Conservation (phyloP, 805 yeast species). For the Candida koratica region DNA sequence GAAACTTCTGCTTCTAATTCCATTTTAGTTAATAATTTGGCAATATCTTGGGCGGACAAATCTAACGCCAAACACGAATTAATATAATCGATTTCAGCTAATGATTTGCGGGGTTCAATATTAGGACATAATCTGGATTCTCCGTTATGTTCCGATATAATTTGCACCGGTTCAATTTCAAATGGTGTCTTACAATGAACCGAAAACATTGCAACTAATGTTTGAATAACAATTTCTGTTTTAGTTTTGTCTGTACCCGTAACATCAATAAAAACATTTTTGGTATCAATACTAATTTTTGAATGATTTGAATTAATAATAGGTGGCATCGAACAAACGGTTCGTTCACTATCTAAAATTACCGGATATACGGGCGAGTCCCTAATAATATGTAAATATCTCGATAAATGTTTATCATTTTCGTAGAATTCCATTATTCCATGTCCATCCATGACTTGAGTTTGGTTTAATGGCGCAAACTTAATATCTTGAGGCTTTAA, state of each 20-base stretch:
- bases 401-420: constrained; percentile 84
- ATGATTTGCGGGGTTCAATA: constrained; percentile 59
- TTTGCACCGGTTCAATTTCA: constrained; percentile 84
- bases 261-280: constrained; percentile 84
- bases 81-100: constrained; percentile 78
- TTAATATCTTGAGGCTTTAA: constrained; percentile 70
- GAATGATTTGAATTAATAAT: constrained; percentile 90
- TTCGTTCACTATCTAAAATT: constrained; percentile 69
- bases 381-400: constrained; percentile 80
- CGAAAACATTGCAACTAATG: constrained; percentile 93
- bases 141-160: constrained; percentile 75
- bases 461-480: constrained; percentile 73
- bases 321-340: constrained; percentile 93
- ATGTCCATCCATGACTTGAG: constrained; percentile 64
- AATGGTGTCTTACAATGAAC: constrained; percentile 78
- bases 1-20: constrained; percentile 60
- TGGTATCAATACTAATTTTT: constrained; percentile 80
- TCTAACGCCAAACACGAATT: constrained; percentile 90
- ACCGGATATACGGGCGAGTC: constrained; percentile 90
- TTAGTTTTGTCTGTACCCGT: constrained; percentile 96
- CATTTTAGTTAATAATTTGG: constrained; percentile 72
- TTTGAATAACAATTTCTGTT: constrained; percentile 87
- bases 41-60: constrained; percentile 63
- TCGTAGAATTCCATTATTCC: constrained; percentile 86
- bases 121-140: constrained; percentile 76